A percentile compares a stretch with the other conserved stretches of the same genome.
Evolutionary conservation across 208 protist species (phyloP).

Genomic region (Trichomonas tenax): DNA sequence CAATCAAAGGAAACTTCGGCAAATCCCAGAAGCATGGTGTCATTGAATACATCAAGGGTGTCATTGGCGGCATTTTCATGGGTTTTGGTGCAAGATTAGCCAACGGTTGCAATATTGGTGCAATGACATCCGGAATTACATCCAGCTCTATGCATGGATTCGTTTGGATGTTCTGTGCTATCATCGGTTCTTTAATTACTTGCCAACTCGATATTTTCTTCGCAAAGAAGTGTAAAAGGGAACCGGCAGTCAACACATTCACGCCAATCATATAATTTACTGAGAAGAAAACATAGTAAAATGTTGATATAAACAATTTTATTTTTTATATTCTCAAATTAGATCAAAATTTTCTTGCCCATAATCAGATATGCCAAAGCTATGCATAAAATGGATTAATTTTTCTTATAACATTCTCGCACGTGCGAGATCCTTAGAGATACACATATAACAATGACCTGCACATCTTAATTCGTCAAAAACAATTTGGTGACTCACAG

Average conservation of each 20-base stretch:
- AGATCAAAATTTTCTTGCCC: too few species aligned
- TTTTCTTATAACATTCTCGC: too few species aligned
- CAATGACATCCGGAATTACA: neutral
- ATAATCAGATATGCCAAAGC: too few species aligned
- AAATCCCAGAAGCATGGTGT: neutral
- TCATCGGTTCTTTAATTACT: neutral
- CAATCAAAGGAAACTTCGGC: neutral
- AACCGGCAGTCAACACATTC: neutral
- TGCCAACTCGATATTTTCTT: neutral
- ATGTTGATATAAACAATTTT: too few species aligned
- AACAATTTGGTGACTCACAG: too few species aligned
- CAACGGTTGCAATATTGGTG: neutral
- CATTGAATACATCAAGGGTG: neutral
- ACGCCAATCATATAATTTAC: neutral
- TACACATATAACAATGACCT: too few species aligned
- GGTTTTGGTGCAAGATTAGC: neutral
- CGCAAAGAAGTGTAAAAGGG: neutral
- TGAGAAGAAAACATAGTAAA: too few species aligned
- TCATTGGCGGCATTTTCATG: neutral
- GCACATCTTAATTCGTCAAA: too few species aligned
- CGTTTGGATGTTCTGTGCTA: neutral
- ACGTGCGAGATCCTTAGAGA: too few species aligned
- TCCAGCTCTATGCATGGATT: neutral
- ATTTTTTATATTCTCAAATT: too few species aligned
- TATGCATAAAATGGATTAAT: too few species aligned